phyloP scores from a whole-genome alignment of 2,329 filamentous ascomycete genomes.

The Venturia carpophila region DNA sequence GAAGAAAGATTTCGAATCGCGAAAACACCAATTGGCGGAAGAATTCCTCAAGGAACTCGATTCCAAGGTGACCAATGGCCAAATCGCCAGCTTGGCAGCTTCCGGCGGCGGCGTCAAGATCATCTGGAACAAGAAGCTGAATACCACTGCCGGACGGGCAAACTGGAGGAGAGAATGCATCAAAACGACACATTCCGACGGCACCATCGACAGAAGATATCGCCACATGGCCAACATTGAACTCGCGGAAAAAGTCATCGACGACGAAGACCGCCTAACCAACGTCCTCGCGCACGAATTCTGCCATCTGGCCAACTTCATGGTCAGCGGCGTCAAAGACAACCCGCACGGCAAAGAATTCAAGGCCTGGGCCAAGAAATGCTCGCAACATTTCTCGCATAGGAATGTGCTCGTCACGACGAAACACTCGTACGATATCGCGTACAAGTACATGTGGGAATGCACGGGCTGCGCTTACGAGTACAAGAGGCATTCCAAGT shows the following conservation, averaged over 20 bases:
- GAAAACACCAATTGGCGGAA: constrained; percentile 56
- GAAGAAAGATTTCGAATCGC: constrained; percentile 46
- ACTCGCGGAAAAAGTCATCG: constrained; percentile 80
- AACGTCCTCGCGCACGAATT: constrained; percentile 96
- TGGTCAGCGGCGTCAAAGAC: constrained; percentile 66
- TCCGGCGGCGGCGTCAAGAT: constrained; percentile 63
- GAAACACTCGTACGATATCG: constrained; percentile 81
- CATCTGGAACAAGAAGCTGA: constrained; percentile 69
- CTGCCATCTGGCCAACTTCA: constrained; percentile 88
- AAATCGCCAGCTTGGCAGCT: constrained; percentile 50
- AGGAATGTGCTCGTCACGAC: constrained; percentile 73
- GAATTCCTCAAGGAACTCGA: constrained; percentile 65
- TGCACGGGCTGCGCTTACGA: constrained; percentile 62
- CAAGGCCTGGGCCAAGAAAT: constrained; percentile 59
- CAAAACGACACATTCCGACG: constrained; percentile 19
- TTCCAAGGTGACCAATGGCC: constrained; percentile 50
- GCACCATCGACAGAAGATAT: constrained; percentile 26
- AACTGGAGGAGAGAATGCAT: constrained; percentile 40
- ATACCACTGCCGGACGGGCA: constrained; percentile 63
- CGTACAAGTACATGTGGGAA: constrained; percentile 85
- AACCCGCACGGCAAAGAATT: constrained; percentile 81
- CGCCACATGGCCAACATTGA: constrained; percentile 70
- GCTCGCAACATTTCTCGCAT: constrained; percentile 50
- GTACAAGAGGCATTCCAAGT: constrained; percentile 79
- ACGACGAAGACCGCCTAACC: constrained; percentile 65